A percentile compares a stretch with the other conserved stretches of the same genome.
These are phyloP conservation scores for Eimeria nieschulzi DNA, from an alignment of 169 alveolate species.

Conservation along the genomic window DNA sequence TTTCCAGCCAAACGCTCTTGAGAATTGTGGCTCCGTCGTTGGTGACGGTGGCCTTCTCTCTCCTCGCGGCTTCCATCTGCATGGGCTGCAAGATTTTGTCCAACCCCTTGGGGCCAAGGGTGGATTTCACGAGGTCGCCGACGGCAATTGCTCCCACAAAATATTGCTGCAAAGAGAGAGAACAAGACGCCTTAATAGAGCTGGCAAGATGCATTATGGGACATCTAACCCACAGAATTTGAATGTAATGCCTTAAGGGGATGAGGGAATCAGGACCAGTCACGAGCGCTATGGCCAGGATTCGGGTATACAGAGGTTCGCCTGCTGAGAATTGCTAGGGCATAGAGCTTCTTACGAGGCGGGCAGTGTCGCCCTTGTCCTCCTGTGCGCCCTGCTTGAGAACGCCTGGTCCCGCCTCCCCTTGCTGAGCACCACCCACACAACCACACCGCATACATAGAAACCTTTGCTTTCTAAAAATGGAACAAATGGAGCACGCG, in stretches of 20 bases:
- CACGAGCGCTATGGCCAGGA: too few relatives aligned
- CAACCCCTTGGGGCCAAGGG: constrained; percentile 96
- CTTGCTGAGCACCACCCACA: constrained; percentile 36
- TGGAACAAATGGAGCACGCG: too few relatives aligned
- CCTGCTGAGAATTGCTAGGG: not conserved
- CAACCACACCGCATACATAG: not conserved
- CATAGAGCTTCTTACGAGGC: constrained; percentile 51
- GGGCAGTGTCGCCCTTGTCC: constrained; percentile 78
- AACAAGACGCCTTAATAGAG: not conserved
- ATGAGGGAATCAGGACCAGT: too few relatives aligned
- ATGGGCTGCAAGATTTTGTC: constrained; percentile 96
- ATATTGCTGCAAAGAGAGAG: constrained; percentile 70
- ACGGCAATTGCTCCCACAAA: constrained; percentile 99
- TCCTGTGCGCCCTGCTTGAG: constrained; percentile 75
- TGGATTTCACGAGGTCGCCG: constrained; percentile 99
- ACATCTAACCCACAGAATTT: too few relatives aligned
- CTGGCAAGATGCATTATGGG: not conserved
- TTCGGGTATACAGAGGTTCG: too few relatives aligned
- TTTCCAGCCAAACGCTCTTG: constrained; percentile 97
- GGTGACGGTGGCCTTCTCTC: constrained; percentile 93
- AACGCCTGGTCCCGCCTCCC: constrained; percentile 69
- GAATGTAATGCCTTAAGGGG: too few relatives aligned
- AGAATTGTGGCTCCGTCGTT: constrained; percentile 99
- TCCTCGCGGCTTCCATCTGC: constrained; percentile 86
- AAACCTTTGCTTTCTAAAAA: too few relatives aligned